Percentiles rank a stretch among this genome's conserved stretches.
Evolutionary conservation across 306 rosid species (phyloP).

Genomic region (Quercus cerris): DNA sequence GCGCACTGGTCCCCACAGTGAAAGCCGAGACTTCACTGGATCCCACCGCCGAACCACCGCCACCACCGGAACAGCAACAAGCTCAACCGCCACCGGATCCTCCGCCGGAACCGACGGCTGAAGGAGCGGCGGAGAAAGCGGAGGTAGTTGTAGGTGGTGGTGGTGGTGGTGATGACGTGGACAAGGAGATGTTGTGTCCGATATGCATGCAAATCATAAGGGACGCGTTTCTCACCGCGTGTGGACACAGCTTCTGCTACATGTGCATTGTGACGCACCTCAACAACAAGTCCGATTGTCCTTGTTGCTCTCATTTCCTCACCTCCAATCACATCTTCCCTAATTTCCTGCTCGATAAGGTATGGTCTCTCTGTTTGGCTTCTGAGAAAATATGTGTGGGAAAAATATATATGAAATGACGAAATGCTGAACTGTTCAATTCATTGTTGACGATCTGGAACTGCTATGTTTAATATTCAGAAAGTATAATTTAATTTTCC

Average conservation of each 20-base stretch:
- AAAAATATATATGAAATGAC: not conserved
- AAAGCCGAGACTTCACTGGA: slow-evolving; percentile 13
- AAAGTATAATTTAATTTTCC: too few species aligned
- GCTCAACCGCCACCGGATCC: not conserved
- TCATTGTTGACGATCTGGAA: not conserved
- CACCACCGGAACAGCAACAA: not conserved
- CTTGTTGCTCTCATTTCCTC: slow-evolving; percentile 85
- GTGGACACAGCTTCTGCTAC: slow-evolving; percentile 96
- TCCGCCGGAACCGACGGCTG: slow-evolving; percentile 11
- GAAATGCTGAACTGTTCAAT: not conserved
- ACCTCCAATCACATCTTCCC: slow-evolving; percentile 73
- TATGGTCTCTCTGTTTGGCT: slow-evolving; percentile 20
- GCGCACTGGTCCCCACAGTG: slow-evolving; percentile 13
- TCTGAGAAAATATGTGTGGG: not conserved
- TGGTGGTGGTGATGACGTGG: slow-evolving; percentile 18
- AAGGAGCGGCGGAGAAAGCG: not conserved
- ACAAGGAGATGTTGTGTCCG: slow-evolving; percentile 85
- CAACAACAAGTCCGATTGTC: slow-evolving; percentile 88
- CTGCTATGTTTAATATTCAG: not conserved
- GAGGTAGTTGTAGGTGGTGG: slow-evolving; percentile 20
- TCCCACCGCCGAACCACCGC: not conserved
- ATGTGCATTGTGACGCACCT: slow-evolving; percentile 96
- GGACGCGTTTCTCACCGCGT: slow-evolving; percentile 79
- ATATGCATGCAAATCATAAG: slow-evolving; percentile 95
- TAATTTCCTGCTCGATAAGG: slow-evolving; percentile 83